Evolutionary conservation across 805 yeast species (phyloP).

Genomic region (Blastobotrys attinorum): DNA sequence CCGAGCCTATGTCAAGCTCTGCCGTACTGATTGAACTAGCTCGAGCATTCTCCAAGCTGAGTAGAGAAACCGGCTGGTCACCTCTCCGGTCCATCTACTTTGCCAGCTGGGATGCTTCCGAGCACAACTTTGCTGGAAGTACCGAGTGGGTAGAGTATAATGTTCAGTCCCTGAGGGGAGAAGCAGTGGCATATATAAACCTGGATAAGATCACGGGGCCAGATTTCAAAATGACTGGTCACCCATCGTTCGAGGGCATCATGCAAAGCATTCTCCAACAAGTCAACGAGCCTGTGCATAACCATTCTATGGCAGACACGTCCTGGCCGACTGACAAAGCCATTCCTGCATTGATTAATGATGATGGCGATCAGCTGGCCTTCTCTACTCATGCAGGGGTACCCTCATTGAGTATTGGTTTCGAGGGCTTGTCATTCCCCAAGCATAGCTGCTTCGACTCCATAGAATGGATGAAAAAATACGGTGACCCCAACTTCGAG

Average conservation of each 20-base stretch:
- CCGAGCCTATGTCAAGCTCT: slow-evolving; percentile 66
- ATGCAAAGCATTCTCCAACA: slow-evolving; percentile 36
- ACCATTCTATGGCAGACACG: slow-evolving; percentile 4
- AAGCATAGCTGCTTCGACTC: slow-evolving; percentile 56
- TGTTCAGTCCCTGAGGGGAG: slow-evolving; percentile 44
- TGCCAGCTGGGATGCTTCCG: slow-evolving; percentile 74
- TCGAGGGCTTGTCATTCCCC: slow-evolving; percentile 36
- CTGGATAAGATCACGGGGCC: slow-evolving; percentile 51
- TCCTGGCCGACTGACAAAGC: slow-evolving; percentile 13
- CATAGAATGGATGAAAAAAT: slow-evolving; percentile 44
- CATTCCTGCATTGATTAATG: slow-evolving; percentile 18
- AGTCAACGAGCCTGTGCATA: slow-evolving; percentile 17
- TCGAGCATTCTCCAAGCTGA: slow-evolving; percentile 56
- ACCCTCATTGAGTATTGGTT: slow-evolving; percentile 59
- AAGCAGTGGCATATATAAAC: slow-evolving; percentile 67
- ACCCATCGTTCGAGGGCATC: slow-evolving; percentile 53
- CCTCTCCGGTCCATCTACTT: slow-evolving; percentile 80
- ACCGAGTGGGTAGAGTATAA: slow-evolving; percentile 63
- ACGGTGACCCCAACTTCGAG: slow-evolving; percentile 49
- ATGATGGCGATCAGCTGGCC: slow-evolving; percentile 60
- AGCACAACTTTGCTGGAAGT: slow-evolving; percentile 79
- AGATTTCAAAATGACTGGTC: slow-evolving; percentile 46
- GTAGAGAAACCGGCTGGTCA: slow-evolving; percentile 61
- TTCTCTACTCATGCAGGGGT: slow-evolving; percentile 56
- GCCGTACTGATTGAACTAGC: slow-evolving; percentile 64